Evolutionary conservation across 2,329 filamentous ascomycete species (phyloP), one percentile per base, ranked within the genome.

Genomic region (Colletotrichum sp.): DNA sequence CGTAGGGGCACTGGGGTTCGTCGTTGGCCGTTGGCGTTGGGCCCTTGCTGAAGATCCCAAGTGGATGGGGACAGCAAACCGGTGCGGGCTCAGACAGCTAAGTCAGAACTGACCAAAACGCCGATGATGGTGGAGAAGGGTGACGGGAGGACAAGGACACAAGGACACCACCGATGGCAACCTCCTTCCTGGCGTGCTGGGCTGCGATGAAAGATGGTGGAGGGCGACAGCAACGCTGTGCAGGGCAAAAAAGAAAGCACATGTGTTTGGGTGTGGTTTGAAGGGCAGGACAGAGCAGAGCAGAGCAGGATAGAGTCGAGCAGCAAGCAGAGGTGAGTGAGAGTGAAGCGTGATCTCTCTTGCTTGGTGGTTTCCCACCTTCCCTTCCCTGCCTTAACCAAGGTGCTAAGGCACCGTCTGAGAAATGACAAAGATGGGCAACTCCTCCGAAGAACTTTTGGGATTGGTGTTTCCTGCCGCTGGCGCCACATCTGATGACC

Each of bases 401-500:
- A 48, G 10, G n/a, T 48, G 43, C 43, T 48, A 48, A 48, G 43
- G 43, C 18, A 48, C 43, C 43, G n/a, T 68, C 43, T 48, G n/a
- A 48, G 43, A 48, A 48, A 48, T 70, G 71, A 60, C 36, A 34
- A 71, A 60, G 60, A 60, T 74, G 67, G 67, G 52, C 24, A 64
- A 34, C 57, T 18, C 59, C 61, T 64, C 34, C 32, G 61, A 43
- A 36, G 61, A 52, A 39, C 65, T 67, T 67, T 67, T 68, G 52
- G 66, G 66, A 70, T 32, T 70, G 67, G 67, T 36, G 24, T 48
- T 70, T 73, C 32, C 57, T 30, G 26, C 57, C 48, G 63, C 65
- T 64, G 64, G 73, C 73, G 73, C 63, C 63, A 72, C 63, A 73
- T 72, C 70, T 48, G 57, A 75, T 75, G 73, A 24, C 69, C 69